Base-by-base conservation (phyloP, 148 eudicot genomes). In the Simmondsia chinensis region DNA sequence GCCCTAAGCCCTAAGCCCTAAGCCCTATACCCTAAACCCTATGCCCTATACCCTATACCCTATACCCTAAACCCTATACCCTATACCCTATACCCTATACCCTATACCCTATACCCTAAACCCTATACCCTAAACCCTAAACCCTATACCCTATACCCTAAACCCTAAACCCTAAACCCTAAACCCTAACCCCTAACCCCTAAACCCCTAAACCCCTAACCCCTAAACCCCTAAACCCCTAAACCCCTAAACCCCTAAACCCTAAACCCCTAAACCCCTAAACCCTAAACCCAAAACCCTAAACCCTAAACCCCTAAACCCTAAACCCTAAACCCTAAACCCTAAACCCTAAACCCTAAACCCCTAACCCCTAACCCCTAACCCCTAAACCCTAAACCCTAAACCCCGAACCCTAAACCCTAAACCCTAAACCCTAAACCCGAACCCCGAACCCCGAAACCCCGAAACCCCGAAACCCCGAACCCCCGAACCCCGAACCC, bases 21-120 rank as follows among this genome's bases (percentile, higher is more conserved):
- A 42, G 13, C 42, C 48, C 33, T 12, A 24, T 24, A 43, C 47
- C 47, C 47, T 43, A 43, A 43, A 23, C 48, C 48, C 48, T 43
- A 25, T 24, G 27, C 48, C 47, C 47, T 43, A 43, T 22, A 43
- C 22, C 43, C 43, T 19, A 17, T 18, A 39, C 22, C 43, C 24
- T 4, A 17, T 18, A 17, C 22, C 43, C 48, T 19, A 11, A 25
- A 43, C n/a, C 48, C 48, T 19, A 11, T 16, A 43, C n/a, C 48
- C 48, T 27, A 24, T 24, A 43, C 30, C 48, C 48, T 27, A 24
- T 24, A 43, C 30, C 48, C 48, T 27, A 24, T 24, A 43, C 30
- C 48, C 48, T 27, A 24, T 24, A 43, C 30, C 48, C 48, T 27
- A 24, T 24, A 43, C 30, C 48, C 48, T 27, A 24, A 45, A 45